These are phyloP conservation scores for Penicillium sp. DNA, from an alignment of 2,329 filamentous ascomycete species.

Conservation along the genomic window DNA sequence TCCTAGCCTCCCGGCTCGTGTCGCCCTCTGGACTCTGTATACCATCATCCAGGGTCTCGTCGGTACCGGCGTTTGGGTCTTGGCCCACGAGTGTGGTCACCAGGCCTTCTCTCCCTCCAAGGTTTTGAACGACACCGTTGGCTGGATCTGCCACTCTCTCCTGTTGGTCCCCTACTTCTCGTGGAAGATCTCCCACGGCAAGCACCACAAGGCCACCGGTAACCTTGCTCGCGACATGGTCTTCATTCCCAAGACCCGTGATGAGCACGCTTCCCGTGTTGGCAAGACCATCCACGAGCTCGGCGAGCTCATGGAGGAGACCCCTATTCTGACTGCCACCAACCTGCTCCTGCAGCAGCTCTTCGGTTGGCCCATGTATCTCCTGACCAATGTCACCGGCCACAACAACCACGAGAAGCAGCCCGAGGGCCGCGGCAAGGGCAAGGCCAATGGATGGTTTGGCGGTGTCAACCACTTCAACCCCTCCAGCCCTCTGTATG, in stretches of 20 bases:
- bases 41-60: constrained; percentile 88
- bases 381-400: constrained; percentile 87
- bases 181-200: constrained; percentile 98
- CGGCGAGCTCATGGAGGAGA: constrained; percentile 88
- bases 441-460: constrained; percentile 80
- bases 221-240: constrained; percentile 99
- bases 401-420: constrained; percentile 93
- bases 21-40: constrained; percentile 63
- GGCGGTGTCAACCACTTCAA: constrained; percentile 93
- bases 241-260: constrained; percentile 88
- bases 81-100: constrained; percentile 97
- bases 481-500: constrained; percentile 82
- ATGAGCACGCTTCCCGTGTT: constrained; percentile 72
- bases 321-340: constrained; percentile 74
- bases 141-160: constrained; percentile 84
- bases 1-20: constrained; percentile 66
- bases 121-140: constrained; percentile 84
- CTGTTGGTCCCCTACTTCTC: constrained; percentile 96
- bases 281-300: constrained; percentile 78
- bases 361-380: constrained; percentile 88
- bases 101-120: constrained; percentile 94
- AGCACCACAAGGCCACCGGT: constrained; percentile 99
- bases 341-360: constrained; percentile 82
- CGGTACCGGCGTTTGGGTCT: constrained; percentile 90
- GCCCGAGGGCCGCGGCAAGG: constrained; percentile 85